phyloP scores from a whole-genome alignment of 139 green algal species.

The Chlamydomonas sp. region DNA sequence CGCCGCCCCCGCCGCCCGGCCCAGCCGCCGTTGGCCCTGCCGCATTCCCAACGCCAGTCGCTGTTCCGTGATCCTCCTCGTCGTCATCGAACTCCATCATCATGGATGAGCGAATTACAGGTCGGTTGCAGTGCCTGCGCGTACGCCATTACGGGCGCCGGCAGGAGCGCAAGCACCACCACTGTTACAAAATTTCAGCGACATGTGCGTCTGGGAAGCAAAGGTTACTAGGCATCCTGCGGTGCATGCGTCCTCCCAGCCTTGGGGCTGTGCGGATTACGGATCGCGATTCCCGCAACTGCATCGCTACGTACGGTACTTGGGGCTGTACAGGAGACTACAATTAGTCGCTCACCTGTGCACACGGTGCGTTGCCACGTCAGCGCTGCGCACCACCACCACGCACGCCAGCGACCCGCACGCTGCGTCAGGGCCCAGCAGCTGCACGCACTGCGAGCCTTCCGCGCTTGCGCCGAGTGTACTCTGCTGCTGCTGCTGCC shows the following conservation, averaged over 20 bases:
- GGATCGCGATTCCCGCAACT: no score
- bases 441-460: not conserved
- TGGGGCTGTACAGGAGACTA: no score
- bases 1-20: not conserved
- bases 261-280: no score
- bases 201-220: no score
- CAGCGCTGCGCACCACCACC: not conserved
- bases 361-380: conserved; percentile 11
- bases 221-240: no score
- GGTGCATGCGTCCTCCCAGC: no score
- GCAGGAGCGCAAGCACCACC: no score
- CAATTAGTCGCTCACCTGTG: conserved; percentile 2
- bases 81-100: conserved; percentile 11
- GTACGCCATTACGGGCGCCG: not conserved
- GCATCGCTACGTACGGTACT: no score
- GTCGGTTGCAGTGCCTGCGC: not conserved
- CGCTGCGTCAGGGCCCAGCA: not conserved
- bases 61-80: not conserved
- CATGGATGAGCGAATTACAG: not conserved
- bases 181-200: no score
- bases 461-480: not conserved
- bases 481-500: not conserved
- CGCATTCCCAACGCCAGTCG: no score
- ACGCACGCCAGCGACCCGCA: conserved; percentile 12
- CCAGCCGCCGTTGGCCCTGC: not conserved